phyloP scores from a whole-genome alignment of 495 filamentous ascomycete species.

The Cudoniella acicularis region DNA sequence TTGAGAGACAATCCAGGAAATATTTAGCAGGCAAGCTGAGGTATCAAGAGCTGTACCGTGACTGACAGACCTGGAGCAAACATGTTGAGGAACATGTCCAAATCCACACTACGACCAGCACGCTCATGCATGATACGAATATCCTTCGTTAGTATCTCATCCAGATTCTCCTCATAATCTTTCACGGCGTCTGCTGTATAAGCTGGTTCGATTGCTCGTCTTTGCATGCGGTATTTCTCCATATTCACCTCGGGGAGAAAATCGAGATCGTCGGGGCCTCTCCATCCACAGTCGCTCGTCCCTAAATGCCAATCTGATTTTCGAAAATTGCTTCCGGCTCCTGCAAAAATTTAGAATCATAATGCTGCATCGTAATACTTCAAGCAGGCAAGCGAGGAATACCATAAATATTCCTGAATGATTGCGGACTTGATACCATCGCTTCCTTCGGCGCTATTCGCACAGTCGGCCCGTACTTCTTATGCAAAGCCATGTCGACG shows the following conservation, averaged over 20 bases:
- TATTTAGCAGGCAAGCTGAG: not conserved
- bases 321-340: constrained; percentile 18
- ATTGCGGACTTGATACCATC: constrained; percentile 46
- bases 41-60: not conserved
- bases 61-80: constrained; percentile 3
- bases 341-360: constrained; percentile 2
- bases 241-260: constrained; percentile 30
- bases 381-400: not conserved
- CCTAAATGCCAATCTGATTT: constrained; percentile 19
- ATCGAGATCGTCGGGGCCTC: constrained; percentile 12
- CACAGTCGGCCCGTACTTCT: constrained; percentile 52
- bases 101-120: not conserved
- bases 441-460: constrained; percentile 55
- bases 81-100: constrained; percentile 4
- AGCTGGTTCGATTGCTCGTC: constrained; percentile 33
- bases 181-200: constrained; percentile 34
- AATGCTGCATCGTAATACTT: no score
- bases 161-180: constrained; percentile 32
- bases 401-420: constrained; percentile 20
- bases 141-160: constrained; percentile 27
- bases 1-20: not conserved
- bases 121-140: constrained; percentile 1
- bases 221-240: constrained; percentile 36
- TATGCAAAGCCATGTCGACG: constrained; percentile 44
- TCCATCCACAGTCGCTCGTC: constrained; percentile 14